Percentiles rank a stretch among this genome's conserved stretches.
Evolutionary conservation across 805 yeast genomes (phyloP).

Genomic region (Ogataea trehalophila): DNA sequence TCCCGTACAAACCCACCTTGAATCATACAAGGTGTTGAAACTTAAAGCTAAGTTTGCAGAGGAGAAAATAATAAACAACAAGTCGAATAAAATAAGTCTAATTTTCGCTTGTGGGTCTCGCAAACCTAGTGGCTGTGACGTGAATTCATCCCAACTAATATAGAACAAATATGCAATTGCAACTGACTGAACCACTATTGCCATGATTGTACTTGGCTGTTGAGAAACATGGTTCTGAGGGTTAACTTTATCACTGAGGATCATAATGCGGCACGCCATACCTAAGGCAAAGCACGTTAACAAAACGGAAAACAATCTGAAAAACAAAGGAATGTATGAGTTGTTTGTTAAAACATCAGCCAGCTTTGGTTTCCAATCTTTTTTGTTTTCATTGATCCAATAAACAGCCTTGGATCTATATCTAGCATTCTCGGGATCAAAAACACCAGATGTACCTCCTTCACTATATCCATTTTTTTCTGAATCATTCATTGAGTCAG

Average conservation of each 20-base stretch:
- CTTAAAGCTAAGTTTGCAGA: constrained; percentile 85
- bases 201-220: constrained; percentile 90
- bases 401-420: constrained; percentile 56
- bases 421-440: constrained; percentile 27
- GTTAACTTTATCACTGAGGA: constrained; percentile 32
- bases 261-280: constrained; percentile 58
- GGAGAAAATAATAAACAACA: constrained; percentile 81
- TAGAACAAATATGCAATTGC: constrained; percentile 75
- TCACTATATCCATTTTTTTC: constrained; percentile 16
- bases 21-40: constrained; percentile 76
- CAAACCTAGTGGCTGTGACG: constrained; percentile 87
- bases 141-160: constrained; percentile 86
- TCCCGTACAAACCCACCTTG: constrained; percentile 69
- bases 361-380: constrained; percentile 60
- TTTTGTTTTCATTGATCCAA: constrained; percentile 60
- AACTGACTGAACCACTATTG: constrained; percentile 74
- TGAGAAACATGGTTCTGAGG: constrained; percentile 45
- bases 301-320: constrained; percentile 55
- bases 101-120: constrained; percentile 82
- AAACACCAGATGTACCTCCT: neutral
- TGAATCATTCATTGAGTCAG: constrained; percentile 7
- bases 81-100: constrained; percentile 73
- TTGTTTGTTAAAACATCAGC: constrained; percentile 59
- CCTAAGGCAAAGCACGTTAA: constrained; percentile 68
- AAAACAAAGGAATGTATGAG: constrained; percentile 75